Conservation (phyloP, 768 basidiomycete species). For the Pholiota microspora region DNA sequence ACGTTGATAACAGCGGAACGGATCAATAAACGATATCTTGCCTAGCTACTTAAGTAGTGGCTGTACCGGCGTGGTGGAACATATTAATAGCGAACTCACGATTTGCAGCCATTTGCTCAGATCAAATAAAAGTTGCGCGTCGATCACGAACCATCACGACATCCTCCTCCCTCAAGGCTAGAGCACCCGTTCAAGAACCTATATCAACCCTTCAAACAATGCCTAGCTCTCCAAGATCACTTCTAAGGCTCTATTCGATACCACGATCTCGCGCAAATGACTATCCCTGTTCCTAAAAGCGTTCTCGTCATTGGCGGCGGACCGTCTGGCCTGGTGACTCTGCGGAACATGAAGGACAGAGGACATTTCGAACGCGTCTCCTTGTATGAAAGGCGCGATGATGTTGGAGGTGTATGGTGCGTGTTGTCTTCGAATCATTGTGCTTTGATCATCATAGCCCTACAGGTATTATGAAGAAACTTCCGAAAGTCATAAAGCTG, state of each 20-base stretch:
- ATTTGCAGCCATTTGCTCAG: no score
- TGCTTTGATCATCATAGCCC: background rate
- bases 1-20: no score
- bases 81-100: background rate
- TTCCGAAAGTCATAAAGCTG: background rate
- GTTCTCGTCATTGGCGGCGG: constrained; percentile 48
- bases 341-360: constrained; percentile 44
- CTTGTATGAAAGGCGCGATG: constrained; percentile 43
- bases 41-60: background rate
- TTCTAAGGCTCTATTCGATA: background rate
- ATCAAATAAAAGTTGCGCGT: background rate
- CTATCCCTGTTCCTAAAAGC: constrained; percentile 22
- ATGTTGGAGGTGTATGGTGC: constrained; percentile 54
- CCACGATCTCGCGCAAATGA: background rate
- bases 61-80: background rate
- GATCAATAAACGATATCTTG: no score
- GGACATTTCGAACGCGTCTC: constrained; percentile 42
- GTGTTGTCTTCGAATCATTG: constrained; percentile 1
- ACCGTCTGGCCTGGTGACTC: constrained; percentile 44
- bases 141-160: background rate
- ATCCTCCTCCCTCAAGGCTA: background rate
- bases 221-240: background rate
- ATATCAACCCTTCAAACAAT: background rate
- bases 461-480: constrained; percentile 32
- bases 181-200: background rate